Evolutionary conservation across 768 basidiomycete species (phyloP).

Genomic region (Psilocybe tampanensis): DNA sequence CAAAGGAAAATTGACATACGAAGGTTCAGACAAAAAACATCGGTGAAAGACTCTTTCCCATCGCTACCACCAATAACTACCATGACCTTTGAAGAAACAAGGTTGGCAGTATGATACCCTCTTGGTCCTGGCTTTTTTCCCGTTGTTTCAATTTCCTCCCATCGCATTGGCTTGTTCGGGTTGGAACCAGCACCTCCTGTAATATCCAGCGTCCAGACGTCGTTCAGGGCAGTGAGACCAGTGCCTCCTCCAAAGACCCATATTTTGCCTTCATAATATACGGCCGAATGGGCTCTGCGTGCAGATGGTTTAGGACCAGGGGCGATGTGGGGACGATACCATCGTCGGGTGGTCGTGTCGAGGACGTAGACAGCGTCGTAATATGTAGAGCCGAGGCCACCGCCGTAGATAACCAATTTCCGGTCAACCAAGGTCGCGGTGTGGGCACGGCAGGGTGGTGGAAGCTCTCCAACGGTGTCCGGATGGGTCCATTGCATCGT

Average conservation of each 20-base stretch:
- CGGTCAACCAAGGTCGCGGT: slow-evolving; percentile 83
- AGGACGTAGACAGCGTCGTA: slow-evolving; percentile 84
- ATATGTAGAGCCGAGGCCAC: slow-evolving; percentile 81
- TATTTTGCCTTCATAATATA: slow-evolving; percentile 69
- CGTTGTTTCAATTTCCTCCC: slow-evolving; percentile 53
- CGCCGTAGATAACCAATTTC: slow-evolving; percentile 83
- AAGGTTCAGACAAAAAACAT: slow-evolving; percentile 86
- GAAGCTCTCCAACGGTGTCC: slow-evolving; percentile 73
- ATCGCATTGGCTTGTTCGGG: slow-evolving; percentile 27
- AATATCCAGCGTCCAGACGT: slow-evolving; percentile 86
- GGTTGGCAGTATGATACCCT: slow-evolving; percentile 91
- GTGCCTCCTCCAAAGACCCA: slow-evolving; percentile 96
- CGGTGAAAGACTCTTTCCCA: slow-evolving; percentile 84
- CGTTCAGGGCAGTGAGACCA: slow-evolving; percentile 86
- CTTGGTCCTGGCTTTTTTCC: slow-evolving; percentile 63
- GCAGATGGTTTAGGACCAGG: slow-evolving; percentile 52
- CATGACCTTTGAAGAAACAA: slow-evolving; percentile 84
- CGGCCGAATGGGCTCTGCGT: slow-evolving; percentile 87
- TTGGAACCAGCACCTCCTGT: slow-evolving; percentile 19
- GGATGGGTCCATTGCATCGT: slow-evolving; percentile 90
- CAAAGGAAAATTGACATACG: slow-evolving; percentile 48
- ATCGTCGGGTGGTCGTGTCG: slow-evolving; percentile 73
- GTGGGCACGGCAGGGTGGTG: slow-evolving; percentile 86
- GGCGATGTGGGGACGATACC: slow-evolving; percentile 53
- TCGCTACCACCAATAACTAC: slow-evolving; percentile 91